Conservation (phyloP, 2,329 filamentous ascomycete genomes). For the Nigrograna mackinnonii region DNA sequence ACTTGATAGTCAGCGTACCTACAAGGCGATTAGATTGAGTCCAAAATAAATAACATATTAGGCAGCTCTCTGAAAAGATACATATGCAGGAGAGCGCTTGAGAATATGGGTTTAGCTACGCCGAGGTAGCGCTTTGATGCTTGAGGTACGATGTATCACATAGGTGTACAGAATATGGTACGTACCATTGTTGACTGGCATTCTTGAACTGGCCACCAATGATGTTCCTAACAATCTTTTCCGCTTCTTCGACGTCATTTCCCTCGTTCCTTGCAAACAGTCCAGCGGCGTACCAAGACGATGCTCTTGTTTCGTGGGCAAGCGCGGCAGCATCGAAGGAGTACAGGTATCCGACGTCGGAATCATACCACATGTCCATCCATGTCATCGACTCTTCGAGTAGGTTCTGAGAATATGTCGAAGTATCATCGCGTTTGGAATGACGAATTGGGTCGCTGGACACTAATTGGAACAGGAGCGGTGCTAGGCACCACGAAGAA, state of each 20-base stretch:
- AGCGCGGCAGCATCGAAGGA: conserved; percentile 52
- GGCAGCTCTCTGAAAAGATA: no score
- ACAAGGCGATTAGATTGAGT: no score
- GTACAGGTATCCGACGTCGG: conserved; percentile 56
- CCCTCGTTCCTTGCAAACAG: conserved; percentile 58
- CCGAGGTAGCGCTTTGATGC: no score
- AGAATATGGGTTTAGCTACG: no score
- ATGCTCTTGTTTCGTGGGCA: conserved; percentile 59
- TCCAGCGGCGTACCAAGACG: conserved; percentile 62
- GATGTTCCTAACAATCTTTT: conserved; percentile 58
- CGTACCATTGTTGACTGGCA: conserved; percentile 58
- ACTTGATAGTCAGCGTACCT: conserved; percentile 55
- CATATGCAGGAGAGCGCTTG: no score
- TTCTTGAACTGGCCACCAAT: conserved; percentile 59
- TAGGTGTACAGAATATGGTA: not conserved
- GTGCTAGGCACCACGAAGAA: no score
- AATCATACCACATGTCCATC: conserved; percentile 60
- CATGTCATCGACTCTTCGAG: conserved; percentile 56
- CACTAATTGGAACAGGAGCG: not conserved
- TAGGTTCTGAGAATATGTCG: conserved; percentile 5
- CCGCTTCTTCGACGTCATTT: conserved; percentile 53
- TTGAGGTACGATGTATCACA: no score
- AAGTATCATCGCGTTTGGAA: conserved; percentile 4
- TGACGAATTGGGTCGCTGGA: not conserved
- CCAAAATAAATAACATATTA: conserved; percentile 33